Percentiles rank a stretch among this genome's conserved stretches.
These are phyloP conservation scores for Larix kaempferi DNA, from an alignment of 75 land plant species.

Conservation along the genomic window DNA sequence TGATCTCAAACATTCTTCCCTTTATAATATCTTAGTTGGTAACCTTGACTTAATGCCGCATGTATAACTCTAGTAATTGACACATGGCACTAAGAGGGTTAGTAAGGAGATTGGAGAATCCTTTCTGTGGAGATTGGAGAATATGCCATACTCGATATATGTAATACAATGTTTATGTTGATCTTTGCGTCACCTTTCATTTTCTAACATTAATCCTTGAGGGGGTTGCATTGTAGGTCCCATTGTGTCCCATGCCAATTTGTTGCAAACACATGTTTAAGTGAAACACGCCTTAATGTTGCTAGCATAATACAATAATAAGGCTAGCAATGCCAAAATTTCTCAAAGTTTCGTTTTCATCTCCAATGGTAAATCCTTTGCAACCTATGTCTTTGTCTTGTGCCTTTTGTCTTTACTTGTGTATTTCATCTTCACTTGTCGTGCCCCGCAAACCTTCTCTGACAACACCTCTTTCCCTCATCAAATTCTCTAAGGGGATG, in stretches of 20 bases:
- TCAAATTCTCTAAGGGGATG: constrained; percentile 17
- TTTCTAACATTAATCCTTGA: too few species aligned
- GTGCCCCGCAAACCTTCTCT: constrained; percentile 11
- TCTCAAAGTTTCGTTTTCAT: constrained; percentile 14
- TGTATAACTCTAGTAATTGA: too few species aligned
- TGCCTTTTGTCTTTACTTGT: constrained; percentile 24
- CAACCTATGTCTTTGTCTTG: constrained; percentile 24
- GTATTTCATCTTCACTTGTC: not conserved
- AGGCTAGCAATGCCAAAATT: constrained; percentile 47
- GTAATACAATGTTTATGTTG: too few species aligned
- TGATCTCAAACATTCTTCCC: too few species aligned
- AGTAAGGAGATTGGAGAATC: too few species aligned
- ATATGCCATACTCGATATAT: too few species aligned
- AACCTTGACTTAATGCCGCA: too few species aligned
- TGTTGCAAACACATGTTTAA: not conserved
- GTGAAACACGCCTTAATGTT: constrained; percentile 10
- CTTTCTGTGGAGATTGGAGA: too few species aligned
- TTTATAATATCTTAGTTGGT: too few species aligned
- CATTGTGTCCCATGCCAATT: not conserved
- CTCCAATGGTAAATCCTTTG: constrained; percentile 24
- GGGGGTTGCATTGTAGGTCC: too few species aligned
- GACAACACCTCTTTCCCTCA: constrained; percentile 9
- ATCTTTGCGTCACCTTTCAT: too few species aligned
- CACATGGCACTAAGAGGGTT: too few species aligned
- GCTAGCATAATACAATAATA: constrained; percentile 36